A percentile compares a stretch with the other conserved stretches of the same genome.
Evolutionary conservation across 352 stramenopile species (phyloP).

Genomic region (Globisporangium yorkense): DNA sequence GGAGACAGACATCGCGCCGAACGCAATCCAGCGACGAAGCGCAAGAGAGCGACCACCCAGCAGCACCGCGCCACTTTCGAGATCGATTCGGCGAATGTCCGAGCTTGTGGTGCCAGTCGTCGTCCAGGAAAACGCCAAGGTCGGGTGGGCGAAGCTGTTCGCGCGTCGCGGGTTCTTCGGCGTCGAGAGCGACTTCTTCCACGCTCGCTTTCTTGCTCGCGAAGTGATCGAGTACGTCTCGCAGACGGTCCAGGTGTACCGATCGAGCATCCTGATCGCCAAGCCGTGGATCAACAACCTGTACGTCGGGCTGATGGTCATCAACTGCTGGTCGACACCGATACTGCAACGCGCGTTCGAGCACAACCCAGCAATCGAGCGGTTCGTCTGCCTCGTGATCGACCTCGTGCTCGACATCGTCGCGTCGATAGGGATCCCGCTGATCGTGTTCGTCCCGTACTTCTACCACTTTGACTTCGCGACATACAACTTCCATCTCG

Average conservation of each 20-base stretch:
- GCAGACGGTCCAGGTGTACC: constrained; percentile 36
- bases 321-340: constrained; percentile 9
- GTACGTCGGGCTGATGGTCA: constrained; percentile 3
- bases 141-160: constrained; percentile 13
- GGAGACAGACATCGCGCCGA: too few relatives aligned
- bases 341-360: constrained; percentile 6
- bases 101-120: not conserved
- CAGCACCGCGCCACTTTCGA: not conserved
- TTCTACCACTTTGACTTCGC: constrained; percentile 3
- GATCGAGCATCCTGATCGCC: constrained; percentile 32
- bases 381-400: constrained; percentile 2
- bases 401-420: constrained; percentile 4
- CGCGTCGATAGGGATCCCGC: constrained; percentile 8
- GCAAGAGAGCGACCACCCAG: not conserved
- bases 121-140: not conserved
- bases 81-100: constrained; percentile 3
- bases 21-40: too few relatives aligned
- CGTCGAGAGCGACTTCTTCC: constrained; percentile 28
- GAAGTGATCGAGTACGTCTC: constrained; percentile 39
- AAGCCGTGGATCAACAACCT: constrained; percentile 45
- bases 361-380: constrained; percentile 5
- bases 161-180: constrained; percentile 22
- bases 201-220: constrained; percentile 19
- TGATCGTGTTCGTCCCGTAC: constrained; percentile 11
- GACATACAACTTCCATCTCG: constrained; percentile 7